Conservation (phyloP, 2,329 filamentous ascomycete genomes). For the Cephalotrichum gorgonifer region DNA sequence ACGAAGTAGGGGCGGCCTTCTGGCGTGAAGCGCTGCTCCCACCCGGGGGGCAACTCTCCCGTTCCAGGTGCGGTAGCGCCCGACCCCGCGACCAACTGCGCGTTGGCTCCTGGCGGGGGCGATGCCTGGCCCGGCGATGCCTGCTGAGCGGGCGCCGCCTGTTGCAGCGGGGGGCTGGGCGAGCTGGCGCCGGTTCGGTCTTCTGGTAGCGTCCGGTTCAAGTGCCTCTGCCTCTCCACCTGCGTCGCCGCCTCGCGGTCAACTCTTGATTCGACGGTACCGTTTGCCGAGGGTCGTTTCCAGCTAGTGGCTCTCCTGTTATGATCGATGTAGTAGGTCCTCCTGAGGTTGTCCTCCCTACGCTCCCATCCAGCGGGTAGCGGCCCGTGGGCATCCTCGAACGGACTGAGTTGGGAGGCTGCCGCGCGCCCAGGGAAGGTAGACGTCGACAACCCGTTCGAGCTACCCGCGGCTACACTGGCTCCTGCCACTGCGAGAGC, state of each 20-base stretch:
- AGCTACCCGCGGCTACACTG: neutral
- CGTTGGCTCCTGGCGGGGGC: slow-evolving; percentile 14
- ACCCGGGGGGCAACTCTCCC: slow-evolving; percentile 87
- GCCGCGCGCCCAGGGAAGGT: slow-evolving; percentile 8
- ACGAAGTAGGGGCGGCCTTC: slow-evolving; percentile 96
- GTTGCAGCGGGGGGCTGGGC: slow-evolving; percentile 58
- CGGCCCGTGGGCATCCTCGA: slow-evolving; percentile 91
- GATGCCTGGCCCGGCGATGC: neutral
- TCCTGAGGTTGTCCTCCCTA: slow-evolving; percentile 84
- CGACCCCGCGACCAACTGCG: slow-evolving; percentile 78
- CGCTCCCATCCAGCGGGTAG: slow-evolving; percentile 92
- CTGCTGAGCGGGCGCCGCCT: slow-evolving; percentile 19
- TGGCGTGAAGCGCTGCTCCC: slow-evolving; percentile 93
- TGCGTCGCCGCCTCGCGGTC: slow-evolving; percentile 86
- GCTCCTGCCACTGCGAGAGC: slow-evolving; percentile 24
- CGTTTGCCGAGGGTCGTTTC: slow-evolving; percentile 77
- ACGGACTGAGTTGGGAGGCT: slow-evolving; percentile 61
- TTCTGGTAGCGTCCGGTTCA: slow-evolving; percentile 90
- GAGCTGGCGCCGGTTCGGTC: slow-evolving; percentile 91
- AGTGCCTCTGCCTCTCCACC: slow-evolving; percentile 84
- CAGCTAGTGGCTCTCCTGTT: slow-evolving; percentile 95
- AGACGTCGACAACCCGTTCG: neutral
- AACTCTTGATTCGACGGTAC: slow-evolving; percentile 57
- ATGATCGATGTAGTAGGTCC: slow-evolving; percentile 97
- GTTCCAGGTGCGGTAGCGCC: slow-evolving; percentile 80